These are phyloP conservation scores for Beauveria rudraprayagi DNA, from an alignment of 2,329 filamentous ascomycete genomes.

Conservation along the genomic window DNA sequence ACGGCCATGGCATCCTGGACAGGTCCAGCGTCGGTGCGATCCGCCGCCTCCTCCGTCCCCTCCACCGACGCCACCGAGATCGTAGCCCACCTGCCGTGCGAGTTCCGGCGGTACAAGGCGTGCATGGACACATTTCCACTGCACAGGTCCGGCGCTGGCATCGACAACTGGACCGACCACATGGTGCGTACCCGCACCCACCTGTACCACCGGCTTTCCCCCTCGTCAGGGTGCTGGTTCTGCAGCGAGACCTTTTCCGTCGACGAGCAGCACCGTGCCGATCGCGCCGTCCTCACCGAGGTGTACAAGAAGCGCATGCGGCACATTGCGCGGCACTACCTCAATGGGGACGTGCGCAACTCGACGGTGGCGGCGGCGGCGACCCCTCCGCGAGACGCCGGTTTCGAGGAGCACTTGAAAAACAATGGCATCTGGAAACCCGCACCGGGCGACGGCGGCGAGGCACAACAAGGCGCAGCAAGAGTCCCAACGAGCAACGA, in stretches of 20 bases:
- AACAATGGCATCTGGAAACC: background rate
- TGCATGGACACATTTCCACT: conserved; percentile 32
- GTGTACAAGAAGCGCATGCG: conserved; percentile 31
- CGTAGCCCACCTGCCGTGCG: conserved; percentile 32
- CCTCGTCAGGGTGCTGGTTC: conserved; percentile 39
- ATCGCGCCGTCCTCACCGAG: background rate
- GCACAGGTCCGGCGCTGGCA: conserved; percentile 20
- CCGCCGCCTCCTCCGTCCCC: background rate
- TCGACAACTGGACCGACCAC: conserved; percentile 39
- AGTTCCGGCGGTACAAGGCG: conserved; percentile 29
- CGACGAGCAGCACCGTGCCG: conserved; percentile 21
- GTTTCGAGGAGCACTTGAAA: conserved; percentile 31
- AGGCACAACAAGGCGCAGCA: background rate
- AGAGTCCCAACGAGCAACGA: background rate
- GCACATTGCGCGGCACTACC: conserved; percentile 41
- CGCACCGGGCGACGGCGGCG: background rate
- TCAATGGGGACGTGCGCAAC: background rate
- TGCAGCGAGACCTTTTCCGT: conserved; percentile 28
- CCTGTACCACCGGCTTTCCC: conserved; percentile 26
- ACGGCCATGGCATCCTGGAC: background rate
- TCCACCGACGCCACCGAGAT: background rate
- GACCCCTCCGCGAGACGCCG: conserved; percentile 31
- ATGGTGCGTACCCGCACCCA: conserved; percentile 34
- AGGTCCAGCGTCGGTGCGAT: background rate
- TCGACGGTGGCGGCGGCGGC: conserved; percentile 11